Evolutionary conservation across 805 yeast genomes (phyloP).

Genomic region (Metschnikowia lachancei): DNA sequence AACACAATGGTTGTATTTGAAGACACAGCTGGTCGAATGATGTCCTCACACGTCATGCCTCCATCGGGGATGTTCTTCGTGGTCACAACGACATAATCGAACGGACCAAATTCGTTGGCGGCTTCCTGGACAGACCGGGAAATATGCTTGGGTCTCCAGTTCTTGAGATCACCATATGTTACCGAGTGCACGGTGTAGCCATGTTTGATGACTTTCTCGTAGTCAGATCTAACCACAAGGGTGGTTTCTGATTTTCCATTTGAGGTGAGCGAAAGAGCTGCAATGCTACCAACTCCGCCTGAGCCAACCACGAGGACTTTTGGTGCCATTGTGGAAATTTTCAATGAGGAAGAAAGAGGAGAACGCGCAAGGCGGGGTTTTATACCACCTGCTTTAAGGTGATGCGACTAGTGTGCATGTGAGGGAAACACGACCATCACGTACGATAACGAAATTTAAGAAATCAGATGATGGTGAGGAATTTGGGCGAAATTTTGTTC

Average conservation of each 20-base stretch:
- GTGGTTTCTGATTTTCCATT: constrained; percentile 17
- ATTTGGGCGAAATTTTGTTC: too few species aligned
- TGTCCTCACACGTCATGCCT: constrained; percentile 38
- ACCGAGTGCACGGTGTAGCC: constrained; percentile 18
- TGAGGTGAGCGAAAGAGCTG: constrained; percentile 15
- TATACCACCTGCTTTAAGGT: too few species aligned
- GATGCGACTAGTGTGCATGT: too few species aligned
- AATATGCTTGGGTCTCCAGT: constrained; percentile 18
- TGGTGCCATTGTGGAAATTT: constrained; percentile 6
- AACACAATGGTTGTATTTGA: constrained; percentile 49
- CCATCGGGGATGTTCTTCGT: constrained; percentile 37
- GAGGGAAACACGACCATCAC: too few species aligned
- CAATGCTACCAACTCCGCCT: constrained; percentile 22
- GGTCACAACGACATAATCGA: constrained; percentile 33
- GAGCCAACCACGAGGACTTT: constrained; percentile 21
- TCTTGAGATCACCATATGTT: constrained; percentile 16
- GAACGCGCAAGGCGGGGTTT: too few species aligned
- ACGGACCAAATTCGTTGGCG: constrained; percentile 17
- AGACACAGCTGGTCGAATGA: constrained; percentile 30
- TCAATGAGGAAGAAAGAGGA: background rate
- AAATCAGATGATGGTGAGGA: too few species aligned
- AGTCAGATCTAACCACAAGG: constrained; percentile 20
- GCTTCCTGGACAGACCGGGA: constrained; percentile 16
- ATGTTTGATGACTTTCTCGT: constrained; percentile 13
- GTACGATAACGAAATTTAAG: too few species aligned